phyloP scores from a whole-genome alignment of 305 asterid genomes.

The Fraxinus dipetala region DNA sequence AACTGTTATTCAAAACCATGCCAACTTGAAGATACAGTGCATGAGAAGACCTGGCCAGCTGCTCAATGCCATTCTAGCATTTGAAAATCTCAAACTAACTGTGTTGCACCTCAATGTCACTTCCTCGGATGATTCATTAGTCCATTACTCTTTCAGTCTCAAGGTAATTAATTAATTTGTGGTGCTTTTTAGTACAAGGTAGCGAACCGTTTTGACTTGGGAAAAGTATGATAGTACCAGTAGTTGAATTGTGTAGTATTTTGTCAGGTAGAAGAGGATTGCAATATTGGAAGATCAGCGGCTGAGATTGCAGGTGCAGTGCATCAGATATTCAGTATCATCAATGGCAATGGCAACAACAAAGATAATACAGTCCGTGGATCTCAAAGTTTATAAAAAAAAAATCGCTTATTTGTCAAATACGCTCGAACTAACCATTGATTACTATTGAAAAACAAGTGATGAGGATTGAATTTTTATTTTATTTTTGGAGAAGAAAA shows the following conservation, averaged over 20 bases:
- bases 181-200: neutral
- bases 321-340: constrained; percentile 11
- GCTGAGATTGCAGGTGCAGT: constrained; percentile 13
- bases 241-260: neutral
- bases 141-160: constrained; percentile 19
- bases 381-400: too few relatives aligned
- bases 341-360: neutral
- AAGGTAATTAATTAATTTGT: neutral
- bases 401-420: too few relatives aligned
- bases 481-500: neutral
- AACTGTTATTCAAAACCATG: constrained; percentile 16
- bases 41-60: neutral
- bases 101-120: constrained; percentile 18
- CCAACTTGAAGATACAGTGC: constrained; percentile 17
- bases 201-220: neutral
- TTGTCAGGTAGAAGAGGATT: constrained; percentile 20
- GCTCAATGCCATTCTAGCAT: neutral
- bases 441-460: neutral
- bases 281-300: constrained; percentile 7
- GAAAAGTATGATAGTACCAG: neutral
- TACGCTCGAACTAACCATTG: neutral
- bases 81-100: constrained; percentile 7
- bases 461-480: neutral
- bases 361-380: neutral
- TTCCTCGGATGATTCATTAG: neutral